Base-by-base conservation (phyloP, 768 basidiomycete genomes). In the Paxillus ammoniavirescens region DNA sequence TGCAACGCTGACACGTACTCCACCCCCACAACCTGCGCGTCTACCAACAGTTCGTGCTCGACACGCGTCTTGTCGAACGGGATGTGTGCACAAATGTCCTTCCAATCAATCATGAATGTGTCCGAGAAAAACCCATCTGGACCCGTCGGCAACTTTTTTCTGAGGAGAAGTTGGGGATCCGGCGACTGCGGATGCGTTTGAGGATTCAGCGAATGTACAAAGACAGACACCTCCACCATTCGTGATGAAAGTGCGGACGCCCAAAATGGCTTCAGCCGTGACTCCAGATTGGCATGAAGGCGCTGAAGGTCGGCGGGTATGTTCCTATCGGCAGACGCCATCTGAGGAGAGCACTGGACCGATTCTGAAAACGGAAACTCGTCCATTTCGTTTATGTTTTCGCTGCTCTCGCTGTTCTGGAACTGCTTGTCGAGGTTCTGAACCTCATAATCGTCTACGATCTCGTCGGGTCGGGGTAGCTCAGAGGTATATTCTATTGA, bases 191-290 rank as follows among this genome's bases (percentile, higher is more conserved):
- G 70, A 10, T 65, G 57, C 2, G 63, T 63, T 37, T 73, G 64
- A 21, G 52, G 43, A 43, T 51, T 42, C 3, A 38, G 45, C 13
- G 33, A 54, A 35, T 57, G 59, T 36, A 81, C 71, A 61, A 81
- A 87, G n/a, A 94, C 62, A 18, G 82, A 75, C 4, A 94, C 61
- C 14, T 81, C 78, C 8, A 94, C 73, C 2, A 71, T 78, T 15
- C 91, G 81, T 23, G 81, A 76, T 9, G 87, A 63, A 0, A 95
- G 73, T 1, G 82, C 83, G 4, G 84, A 83, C 3, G 86, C 80
- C 91, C 91, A 94, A 70, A 96, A 93, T 0, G 86, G 83, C 45
- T 81, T 82, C 23, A 96, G 72, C 0, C 93, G 83, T 5, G 77
- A 68, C 64, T 93, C 89, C 5, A 96, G 77, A 61, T 94, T 95